Evolutionary conservation across 2,329 filamentous ascomycete genomes (phyloP).

Genomic region (Beauveria caledonica): DNA sequence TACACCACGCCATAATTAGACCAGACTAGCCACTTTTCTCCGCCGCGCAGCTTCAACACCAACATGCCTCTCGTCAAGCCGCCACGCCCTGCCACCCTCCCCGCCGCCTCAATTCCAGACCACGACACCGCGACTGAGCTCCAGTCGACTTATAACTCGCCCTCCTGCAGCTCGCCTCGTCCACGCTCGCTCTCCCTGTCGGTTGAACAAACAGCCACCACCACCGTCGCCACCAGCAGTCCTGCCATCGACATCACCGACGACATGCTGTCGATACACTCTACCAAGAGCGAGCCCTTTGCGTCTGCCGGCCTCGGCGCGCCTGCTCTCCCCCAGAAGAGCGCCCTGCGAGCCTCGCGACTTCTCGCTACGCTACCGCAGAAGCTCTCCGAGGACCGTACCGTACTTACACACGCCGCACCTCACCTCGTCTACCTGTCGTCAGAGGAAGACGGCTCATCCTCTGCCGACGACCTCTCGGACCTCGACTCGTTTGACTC

Average conservation of each 20-base stretch:
- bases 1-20: background rate
- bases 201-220: background rate
- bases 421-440: slow-evolving; percentile 56
- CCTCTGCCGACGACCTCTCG: slow-evolving; percentile 43
- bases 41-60: background rate
- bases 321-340: slow-evolving; percentile 43
- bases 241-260: slow-evolving; percentile 7
- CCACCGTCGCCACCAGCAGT: background rate
- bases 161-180: slow-evolving; percentile 3
- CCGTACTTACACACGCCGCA: slow-evolving; percentile 30
- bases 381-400: slow-evolving; percentile 23
- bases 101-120: slow-evolving; percentile 11
- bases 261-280: slow-evolving; percentile 22
- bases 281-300: slow-evolving; percentile 15
- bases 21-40: background rate
- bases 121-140: background rate
- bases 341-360: slow-evolving; percentile 39
- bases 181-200: background rate
- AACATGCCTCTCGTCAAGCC: slow-evolving; percentile 9
- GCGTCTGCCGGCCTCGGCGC: slow-evolving; percentile 15
- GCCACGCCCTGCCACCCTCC: background rate
- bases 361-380: slow-evolving; percentile 25
- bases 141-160: slow-evolving; percentile 4
- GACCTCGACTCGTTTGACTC: slow-evolving; percentile 31
- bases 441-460: slow-evolving; percentile 57